These are phyloP conservation scores for Knoxdaviesia proteae DNA, from an alignment of 2,329 filamentous ascomycete species.

Conservation along the genomic window DNA sequence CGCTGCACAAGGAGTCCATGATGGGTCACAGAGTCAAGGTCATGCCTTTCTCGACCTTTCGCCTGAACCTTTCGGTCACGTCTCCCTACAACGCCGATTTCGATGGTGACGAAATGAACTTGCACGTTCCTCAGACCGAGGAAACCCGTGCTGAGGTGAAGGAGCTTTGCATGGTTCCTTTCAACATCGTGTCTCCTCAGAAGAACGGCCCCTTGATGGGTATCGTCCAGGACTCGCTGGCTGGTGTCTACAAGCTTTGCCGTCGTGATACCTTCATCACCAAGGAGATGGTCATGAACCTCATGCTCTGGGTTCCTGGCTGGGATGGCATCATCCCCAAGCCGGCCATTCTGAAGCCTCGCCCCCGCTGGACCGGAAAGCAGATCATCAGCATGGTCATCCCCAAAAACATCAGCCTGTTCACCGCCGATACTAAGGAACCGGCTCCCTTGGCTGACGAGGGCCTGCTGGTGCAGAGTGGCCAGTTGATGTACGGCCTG, in stretches of 20 bases:
- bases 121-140: constrained; percentile 95
- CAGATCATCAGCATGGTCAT: constrained; percentile 91
- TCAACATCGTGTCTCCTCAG: constrained; percentile 96
- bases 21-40: constrained; percentile 96
- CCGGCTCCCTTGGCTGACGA: constrained; percentile 50
- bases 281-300: constrained; percentile 86
- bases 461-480: constrained; percentile 64
- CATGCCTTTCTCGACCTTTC: constrained; percentile 98
- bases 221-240: constrained; percentile 95
- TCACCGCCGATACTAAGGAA: constrained; percentile 37
- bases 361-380: constrained; percentile 92
- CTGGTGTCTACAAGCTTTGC: constrained; percentile 91
- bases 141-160: constrained; percentile 89
- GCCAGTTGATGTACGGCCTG: constrained; percentile 76
- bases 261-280: constrained; percentile 79
- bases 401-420: constrained; percentile 65
- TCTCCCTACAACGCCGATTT: constrained; percentile 99
- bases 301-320: constrained; percentile 90
- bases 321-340: constrained; percentile 92
- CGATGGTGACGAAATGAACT: constrained; percentile 99
- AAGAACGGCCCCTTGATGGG: constrained; percentile 96
- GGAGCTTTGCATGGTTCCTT: constrained; percentile 90
- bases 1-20: constrained; percentile 99
- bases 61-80: constrained; percentile 90
- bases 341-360: constrained; percentile 83